Evolutionary conservation across 257 asterid genomes (phyloP).

Genomic region (Rhazya stricta): DNA sequence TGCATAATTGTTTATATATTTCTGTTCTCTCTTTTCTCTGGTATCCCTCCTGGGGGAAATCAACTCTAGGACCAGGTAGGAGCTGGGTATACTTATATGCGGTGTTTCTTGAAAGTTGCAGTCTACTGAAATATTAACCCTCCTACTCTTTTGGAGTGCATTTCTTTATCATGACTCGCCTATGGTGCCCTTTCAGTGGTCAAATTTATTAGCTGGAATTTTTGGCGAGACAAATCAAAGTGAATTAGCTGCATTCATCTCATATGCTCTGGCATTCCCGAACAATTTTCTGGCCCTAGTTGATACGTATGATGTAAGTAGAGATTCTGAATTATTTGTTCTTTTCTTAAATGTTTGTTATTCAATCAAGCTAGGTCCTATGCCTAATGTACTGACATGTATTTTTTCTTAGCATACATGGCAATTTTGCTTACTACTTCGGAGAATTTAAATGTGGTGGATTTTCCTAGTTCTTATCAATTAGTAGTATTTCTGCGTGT

Average conservation of each 20-base stretch:
- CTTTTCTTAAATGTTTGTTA: background rate
- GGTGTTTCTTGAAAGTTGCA: background rate
- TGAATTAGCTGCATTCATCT: constrained; percentile 82
- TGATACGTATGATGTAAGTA: constrained; percentile 93
- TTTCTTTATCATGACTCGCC: constrained; percentile 7
- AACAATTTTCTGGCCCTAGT: constrained; percentile 77
- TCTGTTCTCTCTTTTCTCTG: background rate
- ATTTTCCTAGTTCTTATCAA: constrained; percentile 1
- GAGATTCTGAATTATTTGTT: background rate
- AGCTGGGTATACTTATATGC: background rate
- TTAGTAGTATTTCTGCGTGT: background rate
- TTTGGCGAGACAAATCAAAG: constrained; percentile 90
- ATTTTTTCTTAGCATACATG: background rate
- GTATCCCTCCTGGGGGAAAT: background rate
- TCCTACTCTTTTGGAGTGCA: constrained; percentile 7
- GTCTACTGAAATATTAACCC: constrained; percentile 7
- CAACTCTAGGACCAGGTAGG: background rate
- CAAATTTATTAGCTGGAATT: constrained; percentile 48
- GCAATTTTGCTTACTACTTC: background rate
- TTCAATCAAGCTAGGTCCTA: background rate
- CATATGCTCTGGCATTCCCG: constrained; percentile 96
- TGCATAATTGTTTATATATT: background rate
- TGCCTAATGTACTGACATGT: background rate
- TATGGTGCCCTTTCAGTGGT: constrained; percentile 36
- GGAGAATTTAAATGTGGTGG: background rate